These are phyloP conservation scores for Chytriomyces hyalinus DNA, from an alignment of 192 early-diverging fungal genomes.

Conservation along the genomic window DNA sequence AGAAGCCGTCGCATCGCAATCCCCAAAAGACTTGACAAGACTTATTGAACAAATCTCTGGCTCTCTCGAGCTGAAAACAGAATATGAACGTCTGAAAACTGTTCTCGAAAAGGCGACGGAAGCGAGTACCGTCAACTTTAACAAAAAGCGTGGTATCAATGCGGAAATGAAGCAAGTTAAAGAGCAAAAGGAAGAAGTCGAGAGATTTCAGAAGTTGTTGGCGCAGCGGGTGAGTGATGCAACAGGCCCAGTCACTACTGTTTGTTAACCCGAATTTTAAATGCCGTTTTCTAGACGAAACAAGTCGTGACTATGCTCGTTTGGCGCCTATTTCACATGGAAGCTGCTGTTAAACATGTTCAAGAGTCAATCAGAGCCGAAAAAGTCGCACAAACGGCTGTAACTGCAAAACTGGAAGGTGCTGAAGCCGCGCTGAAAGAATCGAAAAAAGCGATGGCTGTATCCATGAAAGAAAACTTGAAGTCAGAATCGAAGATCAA, in stretches of 20 bases:
- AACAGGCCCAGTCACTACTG: neutral
- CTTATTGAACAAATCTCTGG: slow-evolving; percentile 97
- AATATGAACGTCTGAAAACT: slow-evolving; percentile 85
- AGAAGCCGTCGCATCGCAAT: slow-evolving; percentile 95
- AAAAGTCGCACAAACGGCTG: slow-evolving; percentile 36
- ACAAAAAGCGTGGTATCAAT: slow-evolving; percentile 86
- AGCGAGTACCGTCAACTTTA: slow-evolving; percentile 85
- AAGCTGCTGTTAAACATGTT: slow-evolving; percentile 66
- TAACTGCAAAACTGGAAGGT: slow-evolving; percentile 53
- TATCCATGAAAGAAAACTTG: slow-evolving; percentile 71
- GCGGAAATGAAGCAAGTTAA: slow-evolving; percentile 91
- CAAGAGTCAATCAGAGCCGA: slow-evolving; percentile 65
- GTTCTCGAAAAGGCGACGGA: slow-evolving; percentile 87
- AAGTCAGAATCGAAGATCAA: slow-evolving; percentile 77
- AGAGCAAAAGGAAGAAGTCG: slow-evolving; percentile 91
- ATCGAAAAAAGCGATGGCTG: slow-evolving; percentile 75
- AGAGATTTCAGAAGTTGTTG: slow-evolving; percentile 73
- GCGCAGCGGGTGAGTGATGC: slow-evolving; percentile 58
- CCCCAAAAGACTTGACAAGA: slow-evolving; percentile 87
- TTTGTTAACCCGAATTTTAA: neutral
- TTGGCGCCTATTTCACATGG: slow-evolving; percentile 92
- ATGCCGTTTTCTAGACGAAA: slow-evolving; percentile 51
- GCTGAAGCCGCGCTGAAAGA: slow-evolving; percentile 50
- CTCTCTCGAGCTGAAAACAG: slow-evolving; percentile 84
- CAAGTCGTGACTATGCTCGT: slow-evolving; percentile 74